Evolutionary conservation across 768 basidiomycete species (phyloP).

Genomic region (Boletus rubescentipes): DNA sequence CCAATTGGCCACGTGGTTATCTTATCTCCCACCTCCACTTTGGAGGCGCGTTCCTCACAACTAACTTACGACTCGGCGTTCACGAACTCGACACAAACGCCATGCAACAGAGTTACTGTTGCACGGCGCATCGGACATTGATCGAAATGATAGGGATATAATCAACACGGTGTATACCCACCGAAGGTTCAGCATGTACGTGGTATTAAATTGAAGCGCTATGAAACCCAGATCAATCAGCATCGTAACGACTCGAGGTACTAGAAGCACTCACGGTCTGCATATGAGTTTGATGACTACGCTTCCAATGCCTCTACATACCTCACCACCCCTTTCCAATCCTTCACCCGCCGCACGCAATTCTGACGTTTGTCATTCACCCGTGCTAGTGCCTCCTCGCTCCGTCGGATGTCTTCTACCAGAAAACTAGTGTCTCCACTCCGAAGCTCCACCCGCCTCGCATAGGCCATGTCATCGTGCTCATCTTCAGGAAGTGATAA

Average conservation of each 20-base stretch:
- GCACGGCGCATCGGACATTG: too few relatives aligned
- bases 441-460: constrained; percentile 42
- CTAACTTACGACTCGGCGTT: too few relatives aligned
- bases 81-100: too few relatives aligned
- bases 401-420: constrained; percentile 41
- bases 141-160: too few relatives aligned
- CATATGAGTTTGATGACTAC: background rate
- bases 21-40: too few relatives aligned
- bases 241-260: background rate
- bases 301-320: constrained; percentile 38
- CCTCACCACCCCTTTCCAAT: constrained; percentile 60
- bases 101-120: too few relatives aligned
- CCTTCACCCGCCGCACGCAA: constrained; percentile 51
- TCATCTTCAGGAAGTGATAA: constrained; percentile 46
- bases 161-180: too few relatives aligned
- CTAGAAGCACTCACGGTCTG: background rate
- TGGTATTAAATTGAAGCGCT: background rate
- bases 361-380: constrained; percentile 41
- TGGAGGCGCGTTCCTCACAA: too few relatives aligned
- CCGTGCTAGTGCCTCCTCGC: constrained; percentile 40
- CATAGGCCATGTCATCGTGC: constrained; percentile 53
- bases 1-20: constrained; percentile 24
- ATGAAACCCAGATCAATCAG: background rate
- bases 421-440: constrained; percentile 56
- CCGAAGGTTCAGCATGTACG: background rate